phyloP scores from a whole-genome alignment of 805 yeast species.

The Yarrowia divulgata region DNA sequence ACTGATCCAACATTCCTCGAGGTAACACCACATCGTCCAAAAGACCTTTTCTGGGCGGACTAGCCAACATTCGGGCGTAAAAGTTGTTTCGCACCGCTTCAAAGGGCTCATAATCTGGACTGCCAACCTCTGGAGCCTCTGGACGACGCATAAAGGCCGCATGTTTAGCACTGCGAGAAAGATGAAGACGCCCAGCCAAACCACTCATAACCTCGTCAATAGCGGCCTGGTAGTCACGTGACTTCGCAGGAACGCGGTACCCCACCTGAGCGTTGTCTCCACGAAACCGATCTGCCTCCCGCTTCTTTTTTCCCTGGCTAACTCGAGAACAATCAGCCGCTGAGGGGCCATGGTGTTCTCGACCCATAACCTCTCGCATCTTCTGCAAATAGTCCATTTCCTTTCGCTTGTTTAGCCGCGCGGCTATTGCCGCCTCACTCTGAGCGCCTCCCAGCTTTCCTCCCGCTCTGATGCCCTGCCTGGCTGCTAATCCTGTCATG shows the following conservation, averaged over 20 bases:
- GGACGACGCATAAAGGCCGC: not conserved
- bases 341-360: not conserved
- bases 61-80: constrained; percentile 24
- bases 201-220: constrained; percentile 1
- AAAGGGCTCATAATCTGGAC: not conserved
- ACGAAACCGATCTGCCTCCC: not conserved
- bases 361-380: constrained; percentile 3
- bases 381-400: constrained; percentile 24
- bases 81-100: constrained; percentile 1
- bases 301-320: not conserved
- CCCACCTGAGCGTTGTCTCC: not conserved
- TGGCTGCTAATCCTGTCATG: not conserved
- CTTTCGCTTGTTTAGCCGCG: not conserved
- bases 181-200: not conserved
- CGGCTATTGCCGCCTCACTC: not conserved
- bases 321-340: not conserved
- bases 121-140: not conserved
- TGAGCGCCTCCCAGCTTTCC: not conserved
- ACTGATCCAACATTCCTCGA: not conserved
- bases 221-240: not conserved
- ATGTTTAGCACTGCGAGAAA: not conserved
- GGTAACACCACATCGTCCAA: not conserved
- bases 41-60: not conserved
- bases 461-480: not conserved
- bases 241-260: constrained; percentile 10